Base-by-base conservation (phyloP, 2,329 filamentous ascomycete genomes). In the Aspergillus sp. region DNA sequence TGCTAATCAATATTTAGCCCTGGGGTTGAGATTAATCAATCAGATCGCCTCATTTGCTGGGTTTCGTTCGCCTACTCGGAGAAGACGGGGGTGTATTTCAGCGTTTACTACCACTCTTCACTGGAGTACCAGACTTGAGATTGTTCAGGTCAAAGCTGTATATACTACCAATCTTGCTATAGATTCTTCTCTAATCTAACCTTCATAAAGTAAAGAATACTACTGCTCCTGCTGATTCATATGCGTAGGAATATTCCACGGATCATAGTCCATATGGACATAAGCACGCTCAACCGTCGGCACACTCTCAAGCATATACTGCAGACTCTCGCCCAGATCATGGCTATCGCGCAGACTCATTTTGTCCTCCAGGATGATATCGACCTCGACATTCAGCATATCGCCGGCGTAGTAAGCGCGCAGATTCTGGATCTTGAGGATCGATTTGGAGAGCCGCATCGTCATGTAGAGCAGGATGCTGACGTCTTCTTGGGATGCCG, bases 381-480 rank as follows among this genome's bases (percentile, higher is more conserved):
- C 84, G 4, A 87, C 81, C 63, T 87, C 84, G 17, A 86, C 84
- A 62, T 86, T 87, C 63, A 85, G 84, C 40, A 81, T 79, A 61
- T 86, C 82, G 0, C 85, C 84, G 0, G 83, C 83, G 64, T 87
- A 84, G 66, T 87, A 87, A 4, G 84, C 84, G 55, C 87, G 84
- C 40, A 87, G 80, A 65, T 86, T 84, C 54, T 78, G 73, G 49
- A 87, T 84, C 64, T 73, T 88, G 68, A 86, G 87, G 69, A 97
- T 96, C 12, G 90, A 89, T 64, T 90, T 91, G 46, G 92, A 92
- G 70, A 96, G 96, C 19, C 93, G 89, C 90, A 96, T 96, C 1
- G 92, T 95, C 65, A 96, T 83, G 76, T 97, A 97, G 1, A 96
- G 81, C 21, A 96, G 76, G 47, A 96, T 85, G 70, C 95, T 96